Evolutionary conservation across 305 asterid genomes (phyloP).

Genomic region (Fraxinus nigra): DNA sequence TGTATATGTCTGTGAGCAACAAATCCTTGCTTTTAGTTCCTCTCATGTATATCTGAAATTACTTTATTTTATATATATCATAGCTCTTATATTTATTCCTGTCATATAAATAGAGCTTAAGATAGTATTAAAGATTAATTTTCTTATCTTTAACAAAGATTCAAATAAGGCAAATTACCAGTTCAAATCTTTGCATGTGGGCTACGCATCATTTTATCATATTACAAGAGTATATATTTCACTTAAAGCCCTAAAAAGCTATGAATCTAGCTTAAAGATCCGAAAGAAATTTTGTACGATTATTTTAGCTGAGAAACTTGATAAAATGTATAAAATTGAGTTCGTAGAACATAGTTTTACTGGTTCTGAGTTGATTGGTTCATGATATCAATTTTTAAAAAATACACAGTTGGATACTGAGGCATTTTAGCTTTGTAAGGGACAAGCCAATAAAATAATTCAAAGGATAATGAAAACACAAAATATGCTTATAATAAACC

Average conservation of each 20-base stretch:
- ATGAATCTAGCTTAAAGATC: background rate
- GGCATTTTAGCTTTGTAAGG: background rate
- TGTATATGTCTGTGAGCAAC: background rate
- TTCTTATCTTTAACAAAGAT: background rate
- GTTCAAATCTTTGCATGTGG: background rate
- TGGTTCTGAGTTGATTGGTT: background rate
- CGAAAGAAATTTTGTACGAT: background rate
- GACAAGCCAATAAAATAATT: background rate
- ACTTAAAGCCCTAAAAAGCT: background rate
- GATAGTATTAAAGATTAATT: background rate
- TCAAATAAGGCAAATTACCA: background rate
- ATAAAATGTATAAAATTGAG: background rate
- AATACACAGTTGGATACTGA: background rate
- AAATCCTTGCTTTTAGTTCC: background rate
- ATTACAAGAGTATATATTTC: background rate
- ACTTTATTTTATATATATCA: background rate
- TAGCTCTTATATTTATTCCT: background rate
- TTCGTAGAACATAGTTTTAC: background rate
- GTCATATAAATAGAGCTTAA: background rate
- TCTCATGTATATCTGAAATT: background rate
- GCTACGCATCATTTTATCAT: background rate
- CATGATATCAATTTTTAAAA: background rate
- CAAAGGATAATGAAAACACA: background rate
- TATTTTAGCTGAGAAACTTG: background rate
- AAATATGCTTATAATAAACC: background rate